Conservation (phyloP, 352 stramenopile species). For the Phytophthora quininea region DNA sequence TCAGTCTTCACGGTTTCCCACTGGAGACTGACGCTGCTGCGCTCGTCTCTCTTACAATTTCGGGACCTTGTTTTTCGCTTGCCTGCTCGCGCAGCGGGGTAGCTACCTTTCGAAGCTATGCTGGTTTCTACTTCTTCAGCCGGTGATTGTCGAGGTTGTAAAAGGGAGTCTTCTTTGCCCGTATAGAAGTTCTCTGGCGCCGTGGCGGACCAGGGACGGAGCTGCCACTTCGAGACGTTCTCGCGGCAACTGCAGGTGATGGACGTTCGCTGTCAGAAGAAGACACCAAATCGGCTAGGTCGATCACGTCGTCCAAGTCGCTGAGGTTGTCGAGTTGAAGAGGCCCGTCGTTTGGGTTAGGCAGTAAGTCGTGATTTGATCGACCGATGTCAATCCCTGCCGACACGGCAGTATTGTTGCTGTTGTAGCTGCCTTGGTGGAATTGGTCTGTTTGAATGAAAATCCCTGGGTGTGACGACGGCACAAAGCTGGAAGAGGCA, state of each 20-base stretch:
- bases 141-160: conserved; percentile 2
- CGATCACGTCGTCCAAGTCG: conserved; percentile 63
- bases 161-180: conserved; percentile 28
- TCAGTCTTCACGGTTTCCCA: conserved; percentile 41
- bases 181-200: conserved; percentile 12
- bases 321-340: conserved; percentile 56
- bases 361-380: conserved; percentile 27
- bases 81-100: conserved; percentile 15
- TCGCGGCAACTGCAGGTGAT: conserved; percentile 32
- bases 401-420: conserved; percentile 2
- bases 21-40: conserved; percentile 31
- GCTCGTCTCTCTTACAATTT: conserved; percentile 42
- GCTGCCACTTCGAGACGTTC: conserved; percentile 33
- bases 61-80: conserved; percentile 40
- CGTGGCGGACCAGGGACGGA: conserved; percentile 28
- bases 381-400: conserved; percentile 21
- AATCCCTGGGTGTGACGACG: conserved; percentile 10
- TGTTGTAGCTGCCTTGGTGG: conserved; percentile 6
- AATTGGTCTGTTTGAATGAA: conserved; percentile 21
- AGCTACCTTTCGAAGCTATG: conserved; percentile 10
- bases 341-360: conserved; percentile 36
- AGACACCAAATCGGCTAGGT: conserved; percentile 58
- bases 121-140: conserved; percentile 4
- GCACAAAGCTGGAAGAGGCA: conserved; percentile 13
- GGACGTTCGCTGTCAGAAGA: conserved; percentile 47